Evolutionary conservation across 176 grass and related monocot genomes (phyloP).

Genomic region (Dactylis glomerata): DNA sequence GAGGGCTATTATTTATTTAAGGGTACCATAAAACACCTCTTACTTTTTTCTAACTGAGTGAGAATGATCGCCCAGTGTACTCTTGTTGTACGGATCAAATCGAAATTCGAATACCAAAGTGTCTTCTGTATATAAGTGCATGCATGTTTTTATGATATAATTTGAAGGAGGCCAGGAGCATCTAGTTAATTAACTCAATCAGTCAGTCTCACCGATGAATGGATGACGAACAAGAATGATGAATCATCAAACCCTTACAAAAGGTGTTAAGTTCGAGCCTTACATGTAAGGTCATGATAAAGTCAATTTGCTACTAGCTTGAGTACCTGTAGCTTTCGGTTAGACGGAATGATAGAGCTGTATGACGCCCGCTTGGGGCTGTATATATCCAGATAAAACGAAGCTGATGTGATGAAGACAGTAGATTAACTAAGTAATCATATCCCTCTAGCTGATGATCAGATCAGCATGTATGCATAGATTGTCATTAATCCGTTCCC

Average conservation of each 20-base stretch:
- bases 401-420: background rate
- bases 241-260: background rate
- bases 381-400: background rate
- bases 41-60: background rate
- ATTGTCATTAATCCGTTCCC: background rate
- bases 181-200: background rate
- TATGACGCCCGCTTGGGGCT: background rate
- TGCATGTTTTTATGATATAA: background rate
- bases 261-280: background rate
- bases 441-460: background rate
- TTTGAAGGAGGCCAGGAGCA: background rate
- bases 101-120: background rate
- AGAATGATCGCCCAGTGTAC: background rate
- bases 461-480: background rate
- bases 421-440: conserved; percentile 3
- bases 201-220: background rate
- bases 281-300: conserved; percentile 1
- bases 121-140: background rate
- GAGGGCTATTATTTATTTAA: too few relatives aligned
- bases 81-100: background rate
- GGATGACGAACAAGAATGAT: background rate
- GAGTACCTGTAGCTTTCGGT: conserved; percentile 29
- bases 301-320: conserved; percentile 21
- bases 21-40: too few relatives aligned
- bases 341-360: conserved; percentile 10